Evolutionary conservation across 176 grass and related monocot genomes (phyloP), one percentile per base, ranked within the genome.

Genomic region (Cocos nucifera): DNA sequence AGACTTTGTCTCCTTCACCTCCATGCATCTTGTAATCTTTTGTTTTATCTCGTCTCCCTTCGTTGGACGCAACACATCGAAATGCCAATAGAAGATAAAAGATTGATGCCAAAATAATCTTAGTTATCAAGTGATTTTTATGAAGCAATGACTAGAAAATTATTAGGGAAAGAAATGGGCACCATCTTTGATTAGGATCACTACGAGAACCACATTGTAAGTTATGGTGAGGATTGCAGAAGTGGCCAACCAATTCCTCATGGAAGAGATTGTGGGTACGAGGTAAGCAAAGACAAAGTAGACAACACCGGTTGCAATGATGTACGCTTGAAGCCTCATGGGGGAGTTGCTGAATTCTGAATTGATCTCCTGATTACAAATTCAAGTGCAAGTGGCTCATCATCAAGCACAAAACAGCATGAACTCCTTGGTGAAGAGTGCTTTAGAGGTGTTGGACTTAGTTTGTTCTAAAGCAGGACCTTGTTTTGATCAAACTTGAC

Each of bases 241-340:
- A 20, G 85, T 75, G 16, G 79, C 69, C 17, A 95, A 73, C 85
- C 85, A 95, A 67, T 89, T 89, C 67, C 82, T 69, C 85, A 95
- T 86, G 73, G 82, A 82, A 5, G 89, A 95, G 3, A 95, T 86
- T 10, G 89, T 95, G 0, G 85, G 89, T 61, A 95, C 89, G 16
- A 95, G 75, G 82, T 80, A 89, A 15, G 89, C 89, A 32, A 95
- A 95, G 63, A 72, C 61, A 69, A 89, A 78, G 54, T 95, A 95
- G 54, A 86, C 6, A 21, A 25, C 16, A 3, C 89, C 89, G 2
- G 82, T 89, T 3, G 62, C 65, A 0, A 54, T 22, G 56, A 95
- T 67, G 79, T 72, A 95, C 22, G 64, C 71, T 62, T 95, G 85
- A 15, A 89, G 82, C 85, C 85, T 72, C 29, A 78, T 59, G 0